phyloP scores from a whole-genome alignment of 257 asterid genomes.

The Asclepias syriaca region DNA sequence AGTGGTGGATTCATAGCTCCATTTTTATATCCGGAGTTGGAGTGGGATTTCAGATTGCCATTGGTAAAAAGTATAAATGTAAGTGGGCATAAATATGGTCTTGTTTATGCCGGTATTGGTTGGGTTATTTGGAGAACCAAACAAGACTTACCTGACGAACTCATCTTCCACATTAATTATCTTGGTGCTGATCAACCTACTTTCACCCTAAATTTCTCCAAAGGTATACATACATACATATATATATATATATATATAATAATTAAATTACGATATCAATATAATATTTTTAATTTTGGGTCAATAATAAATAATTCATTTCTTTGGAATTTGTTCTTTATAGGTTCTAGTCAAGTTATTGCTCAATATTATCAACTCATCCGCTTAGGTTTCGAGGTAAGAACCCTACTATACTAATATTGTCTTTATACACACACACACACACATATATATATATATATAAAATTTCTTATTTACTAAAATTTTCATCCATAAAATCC shows the following conservation, averaged over 20 bases:
- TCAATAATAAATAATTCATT: not conserved
- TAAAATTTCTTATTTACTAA: no score
- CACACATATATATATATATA: no score
- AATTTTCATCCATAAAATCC: no score
- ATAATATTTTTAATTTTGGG: no score
- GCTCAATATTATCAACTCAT: slow-evolving; percentile 36
- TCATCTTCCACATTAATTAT: slow-evolving; percentile 33
- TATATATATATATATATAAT: no score
- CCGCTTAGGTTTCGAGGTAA: slow-evolving; percentile 35
- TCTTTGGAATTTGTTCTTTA: not conserved
- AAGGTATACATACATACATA: not conserved
- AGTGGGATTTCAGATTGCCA: slow-evolving; percentile 38
- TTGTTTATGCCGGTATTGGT: slow-evolving; percentile 37
- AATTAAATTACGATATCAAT: no score
- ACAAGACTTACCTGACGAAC: slow-evolving; percentile 33
- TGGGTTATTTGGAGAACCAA: slow-evolving; percentile 38
- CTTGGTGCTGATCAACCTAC: slow-evolving; percentile 42
- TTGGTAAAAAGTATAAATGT: slow-evolving; percentile 38
- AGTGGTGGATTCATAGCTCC: slow-evolving; percentile 41
- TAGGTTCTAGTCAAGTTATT: slow-evolving; percentile 40
- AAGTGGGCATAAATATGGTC: slow-evolving; percentile 39
- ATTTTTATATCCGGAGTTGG: slow-evolving; percentile 29
- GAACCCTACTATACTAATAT: not conserved
- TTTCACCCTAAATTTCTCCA: slow-evolving; percentile 36
- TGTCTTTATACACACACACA: no score